Base-by-base conservation (phyloP, 2,329 filamentous ascomycete genomes). In the Phyllosticta citribraziliensis region DNA sequence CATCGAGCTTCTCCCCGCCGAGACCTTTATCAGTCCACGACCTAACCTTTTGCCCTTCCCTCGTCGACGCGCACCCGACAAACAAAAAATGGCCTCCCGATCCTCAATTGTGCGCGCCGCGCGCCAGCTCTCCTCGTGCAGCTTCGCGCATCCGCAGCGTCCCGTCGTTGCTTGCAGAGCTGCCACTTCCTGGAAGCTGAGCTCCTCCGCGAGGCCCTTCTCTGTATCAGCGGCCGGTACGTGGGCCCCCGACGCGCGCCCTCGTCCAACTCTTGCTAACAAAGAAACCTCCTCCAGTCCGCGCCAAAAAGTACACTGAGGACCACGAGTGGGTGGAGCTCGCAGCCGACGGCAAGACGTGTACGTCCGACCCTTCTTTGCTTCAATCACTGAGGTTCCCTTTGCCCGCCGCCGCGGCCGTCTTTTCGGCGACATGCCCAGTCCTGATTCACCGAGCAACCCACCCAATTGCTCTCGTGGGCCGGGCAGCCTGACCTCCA, bases 281-380 rank as follows among this genome's bases (percentile, higher is more conserved):
- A 51, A 55, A 27, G 47, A 27, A 53, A 56, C 33, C 27, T 52
- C 14, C 2, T 11, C 47, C 65, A 89, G 86, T 77, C 70, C 78
- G 81, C 60, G 79, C 83, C 68, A 93, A 94, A 79, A 89, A 87
- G 75, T 99, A 96, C 82, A 97, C 94, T 66, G 88, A 92, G 75
- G 93, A 97, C 73, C 94, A 99, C 81, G 94, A 99, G 80, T 99
- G 94, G 94, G 86, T 99, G 74, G 91, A 97, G 76, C 79, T 96
- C 63, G 87, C 86, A 61, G 85, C 84, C 57, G 89, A 95, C 77
- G 86, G 88, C 74, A 93, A 89, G 76, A 88, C 87, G 56, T 92
- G 89, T 80, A 84, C 47, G 66, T 57, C 47, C 40, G 14, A 56
- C 40, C 40, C 56, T 50, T 55, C n/a, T 12, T 10, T 56, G 22